Base-by-base conservation (phyloP, 352 stramenopile genomes). In the Lagenidium sp. region DNA sequence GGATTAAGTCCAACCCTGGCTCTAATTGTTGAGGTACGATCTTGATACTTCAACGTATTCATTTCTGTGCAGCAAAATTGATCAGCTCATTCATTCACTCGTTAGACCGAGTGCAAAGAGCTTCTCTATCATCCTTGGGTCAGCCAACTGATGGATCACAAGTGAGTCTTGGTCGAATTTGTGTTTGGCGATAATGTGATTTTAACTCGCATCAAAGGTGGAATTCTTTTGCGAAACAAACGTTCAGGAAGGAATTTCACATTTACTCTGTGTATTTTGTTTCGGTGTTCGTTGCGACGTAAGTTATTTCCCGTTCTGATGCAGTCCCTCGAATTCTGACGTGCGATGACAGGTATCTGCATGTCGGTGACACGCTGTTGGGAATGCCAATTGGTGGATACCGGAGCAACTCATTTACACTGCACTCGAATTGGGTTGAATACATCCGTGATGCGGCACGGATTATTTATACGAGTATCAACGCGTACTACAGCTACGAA, bases 201-300 rank as follows among this genome's bases (percentile, higher is more conserved):
- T 15, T 38, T 20, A 24, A 18, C 15, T 28, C 10, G 24, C 11
- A 15, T 44, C 46, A 10, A 32, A 90, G 77, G 44, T 90, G 78
- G 78, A 69, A 90, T 37, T 83, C 70, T 3, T 88, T 88, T 51
- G 80, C 63, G 8, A 47, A 60, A 15, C 55, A 83, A 34, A 81
- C 62, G 18, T 88, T 88, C 60, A 61, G 73, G 0, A 79, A 55
- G 4, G 68, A 90, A 26, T 87, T 90, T 20, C 77, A 84, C 38
- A 47, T 88, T 5, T 90, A 90, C 44, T 77, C 78, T 18, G 48
- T 85, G 4, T 90, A 85, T 43, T 90, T 90, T 44, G 42, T 79
- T 20, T 50, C 78, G 1, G 61, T 86, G 11, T 90, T 90, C 43
- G 41, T 85, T 36, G 73, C 75, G 22, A 90, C 74, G 78, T 90